A percentile compares a stretch with the other conserved stretches of the same genome.
phyloP scores from a whole-genome alignment of 169 alveolate species.

The Amoebophrya sp. region DNA sequence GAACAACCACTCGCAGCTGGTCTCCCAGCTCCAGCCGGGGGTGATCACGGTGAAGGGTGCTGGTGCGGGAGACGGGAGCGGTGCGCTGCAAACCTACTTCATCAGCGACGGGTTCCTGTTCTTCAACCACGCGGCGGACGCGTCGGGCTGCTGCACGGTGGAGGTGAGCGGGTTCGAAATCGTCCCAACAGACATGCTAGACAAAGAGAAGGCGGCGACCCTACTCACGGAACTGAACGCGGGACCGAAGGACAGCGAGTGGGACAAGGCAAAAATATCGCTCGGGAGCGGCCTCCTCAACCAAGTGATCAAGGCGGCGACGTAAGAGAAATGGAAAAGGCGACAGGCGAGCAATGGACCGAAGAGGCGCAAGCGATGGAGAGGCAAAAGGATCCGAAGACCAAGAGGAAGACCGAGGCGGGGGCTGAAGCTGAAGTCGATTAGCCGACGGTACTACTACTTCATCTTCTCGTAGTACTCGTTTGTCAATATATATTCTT shows the following conservation, averaged over 20 bases:
- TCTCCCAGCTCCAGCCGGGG: constrained; percentile 36
- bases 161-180: constrained; percentile 44
- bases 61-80: constrained; percentile 13
- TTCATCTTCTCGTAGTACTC: no score
- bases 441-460: no score
- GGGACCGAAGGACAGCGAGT: constrained; percentile 33
- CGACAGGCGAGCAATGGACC: no score
- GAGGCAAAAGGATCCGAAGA: no score
- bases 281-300: no score
- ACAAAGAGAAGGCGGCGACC: constrained; percentile 37
- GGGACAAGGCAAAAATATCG: constrained; percentile 27
- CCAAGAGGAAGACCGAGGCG: no score
- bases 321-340: no score
- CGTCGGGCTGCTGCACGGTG: constrained; percentile 41
- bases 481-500: no score
- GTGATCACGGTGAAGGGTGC: constrained; percentile 29
- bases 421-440: no score
- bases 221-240: constrained; percentile 37
- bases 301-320: no score
- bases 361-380: no score
- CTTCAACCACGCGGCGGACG: constrained; percentile 41
- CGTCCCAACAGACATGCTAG: constrained; percentile 39
- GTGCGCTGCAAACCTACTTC: no score
- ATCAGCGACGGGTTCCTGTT: constrained; percentile 34
- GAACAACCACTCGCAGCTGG: constrained; percentile 34